These are phyloP conservation scores for Sclerotinia spermophila DNA, from an alignment of 2,329 filamentous ascomycete genomes.

Conservation along the genomic window DNA sequence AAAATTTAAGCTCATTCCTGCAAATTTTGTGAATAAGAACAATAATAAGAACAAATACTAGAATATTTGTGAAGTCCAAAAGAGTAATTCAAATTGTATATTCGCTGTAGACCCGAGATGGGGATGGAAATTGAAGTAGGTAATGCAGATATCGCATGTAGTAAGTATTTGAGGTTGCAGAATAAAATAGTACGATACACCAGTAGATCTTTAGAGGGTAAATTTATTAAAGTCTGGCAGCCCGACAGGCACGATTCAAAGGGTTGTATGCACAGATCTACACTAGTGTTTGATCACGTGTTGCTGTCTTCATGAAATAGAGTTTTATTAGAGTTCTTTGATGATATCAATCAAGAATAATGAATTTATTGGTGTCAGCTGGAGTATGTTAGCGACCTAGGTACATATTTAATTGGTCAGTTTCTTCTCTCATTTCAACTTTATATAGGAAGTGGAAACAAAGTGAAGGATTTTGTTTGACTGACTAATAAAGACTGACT, in stretches of 20 bases:
- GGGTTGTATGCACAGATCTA: slow-evolving; percentile 1
- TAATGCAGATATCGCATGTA: neutral
- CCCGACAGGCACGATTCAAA: neutral
- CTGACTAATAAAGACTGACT: neutral
- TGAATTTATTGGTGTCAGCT: neutral
- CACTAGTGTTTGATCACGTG: neutral
- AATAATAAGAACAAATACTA: neutral
- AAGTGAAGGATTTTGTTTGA: neutral
- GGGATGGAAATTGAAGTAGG: neutral
- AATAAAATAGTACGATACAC: too few species aligned
- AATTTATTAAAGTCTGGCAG: neutral
- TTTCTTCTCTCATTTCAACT: neutral
- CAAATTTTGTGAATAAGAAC: neutral
- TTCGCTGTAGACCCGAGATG: neutral
- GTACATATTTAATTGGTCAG: neutral
- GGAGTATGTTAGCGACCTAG: neutral
- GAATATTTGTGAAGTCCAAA: neutral
- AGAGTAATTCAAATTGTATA: neutral
- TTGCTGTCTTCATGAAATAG: neutral
- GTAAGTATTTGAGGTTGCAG: neutral
- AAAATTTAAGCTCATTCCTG: slow-evolving; percentile 1
- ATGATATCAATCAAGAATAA: neutral
- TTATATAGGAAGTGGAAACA: neutral
- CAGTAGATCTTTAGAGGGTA: neutral
- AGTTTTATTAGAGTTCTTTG: neutral